Conservation (phyloP, 306 rosid species). For the Glycyrrhiza uralensis region DNA sequence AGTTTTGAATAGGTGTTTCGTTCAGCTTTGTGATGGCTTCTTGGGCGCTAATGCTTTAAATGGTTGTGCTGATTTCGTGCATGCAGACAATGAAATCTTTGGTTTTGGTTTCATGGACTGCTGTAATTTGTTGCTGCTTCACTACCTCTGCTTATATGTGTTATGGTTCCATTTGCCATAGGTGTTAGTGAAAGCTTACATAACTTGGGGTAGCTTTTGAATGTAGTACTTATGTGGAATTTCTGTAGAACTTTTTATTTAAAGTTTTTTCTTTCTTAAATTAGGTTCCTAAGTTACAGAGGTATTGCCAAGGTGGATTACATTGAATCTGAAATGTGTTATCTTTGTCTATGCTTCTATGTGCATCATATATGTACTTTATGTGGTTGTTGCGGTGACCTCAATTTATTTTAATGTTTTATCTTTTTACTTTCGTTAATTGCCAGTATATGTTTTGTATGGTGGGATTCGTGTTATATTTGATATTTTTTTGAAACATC, state of each 20-base stretch:
- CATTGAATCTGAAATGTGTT: slow-evolving; percentile 13
- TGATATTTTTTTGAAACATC: neutral
- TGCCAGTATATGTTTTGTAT: slow-evolving; percentile 1
- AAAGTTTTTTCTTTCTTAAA: neutral
- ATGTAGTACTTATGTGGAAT: slow-evolving; percentile 46
- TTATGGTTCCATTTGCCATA: slow-evolving; percentile 42
- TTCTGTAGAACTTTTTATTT: slow-evolving; percentile 30
- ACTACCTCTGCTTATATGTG: slow-evolving; percentile 63
- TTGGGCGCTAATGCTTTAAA: slow-evolving; percentile 73
- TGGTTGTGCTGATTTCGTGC: slow-evolving; percentile 84
- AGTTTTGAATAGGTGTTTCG: slow-evolving; percentile 61
- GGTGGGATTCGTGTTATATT: neutral
- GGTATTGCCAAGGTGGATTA: slow-evolving; percentile 36
- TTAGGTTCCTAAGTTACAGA: slow-evolving; percentile 3
- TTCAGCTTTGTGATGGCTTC: slow-evolving; percentile 86
- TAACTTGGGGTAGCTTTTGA: slow-evolving; percentile 35
- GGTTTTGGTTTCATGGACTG: slow-evolving; percentile 75
- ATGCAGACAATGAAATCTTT: slow-evolving; percentile 78
- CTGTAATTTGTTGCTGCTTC: slow-evolving; percentile 81
- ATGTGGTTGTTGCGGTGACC: slow-evolving; percentile 9
- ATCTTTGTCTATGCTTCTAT: slow-evolving; percentile 7
- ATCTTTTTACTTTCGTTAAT: neutral
- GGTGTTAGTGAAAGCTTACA: slow-evolving; percentile 42
- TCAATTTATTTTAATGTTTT: neutral
- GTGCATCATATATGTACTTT: slow-evolving; percentile 31